These are phyloP conservation scores for Carex arenaria DNA, from an alignment of 202 grass and related monocot species.

Conservation along the genomic window DNA sequence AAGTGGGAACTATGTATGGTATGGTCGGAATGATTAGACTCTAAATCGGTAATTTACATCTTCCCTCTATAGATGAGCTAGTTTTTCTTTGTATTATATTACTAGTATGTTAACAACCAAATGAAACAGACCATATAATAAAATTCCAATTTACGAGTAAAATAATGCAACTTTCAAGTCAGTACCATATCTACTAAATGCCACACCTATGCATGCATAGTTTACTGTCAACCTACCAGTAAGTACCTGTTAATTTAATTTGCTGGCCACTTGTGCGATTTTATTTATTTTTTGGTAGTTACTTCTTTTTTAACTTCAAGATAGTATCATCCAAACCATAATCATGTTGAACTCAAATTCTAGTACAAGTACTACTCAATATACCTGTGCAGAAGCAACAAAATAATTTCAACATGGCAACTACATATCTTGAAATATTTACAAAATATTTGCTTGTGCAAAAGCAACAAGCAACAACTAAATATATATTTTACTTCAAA, in stretches of 20 bases:
- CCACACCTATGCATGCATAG: not conserved
- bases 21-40: constrained; percentile 82
- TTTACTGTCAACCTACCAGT: not conserved
- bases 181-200: not conserved
- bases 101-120: not conserved
- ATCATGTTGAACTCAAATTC: not conserved
- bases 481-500: no score
- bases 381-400: no score
- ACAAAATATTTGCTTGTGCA: no score
- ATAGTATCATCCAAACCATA: not conserved
- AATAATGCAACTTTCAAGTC: not conserved
- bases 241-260: not conserved
- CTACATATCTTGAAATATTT: no score
- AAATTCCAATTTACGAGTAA: not conserved
- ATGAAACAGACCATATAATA: not conserved
- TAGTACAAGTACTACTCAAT: not conserved
- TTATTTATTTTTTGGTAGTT: not conserved
- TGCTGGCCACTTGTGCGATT: not conserved
- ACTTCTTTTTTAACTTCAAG: not conserved
- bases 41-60: constrained; percentile 35
- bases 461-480: no score
- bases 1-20: constrained; percentile 56
- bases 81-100: not conserved
- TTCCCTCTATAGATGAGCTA: not conserved
- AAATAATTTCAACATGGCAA: no score